Conservation (phyloP, 169 alveolate genomes). For the Fabrea salina region DNA sequence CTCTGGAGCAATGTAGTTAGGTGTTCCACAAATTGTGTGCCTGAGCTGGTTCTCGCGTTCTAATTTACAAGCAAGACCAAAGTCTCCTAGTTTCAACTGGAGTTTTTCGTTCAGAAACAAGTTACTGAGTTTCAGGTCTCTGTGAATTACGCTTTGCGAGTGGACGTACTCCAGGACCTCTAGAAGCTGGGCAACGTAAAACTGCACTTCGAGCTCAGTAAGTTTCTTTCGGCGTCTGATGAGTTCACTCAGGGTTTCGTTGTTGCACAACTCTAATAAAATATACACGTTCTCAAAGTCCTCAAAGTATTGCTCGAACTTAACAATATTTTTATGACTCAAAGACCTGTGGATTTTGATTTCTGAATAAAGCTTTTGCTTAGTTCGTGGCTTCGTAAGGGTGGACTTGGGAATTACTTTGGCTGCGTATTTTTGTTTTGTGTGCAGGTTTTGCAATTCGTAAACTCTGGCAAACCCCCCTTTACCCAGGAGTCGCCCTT, state of each 20-base stretch:
- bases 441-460: constrained; percentile 62
- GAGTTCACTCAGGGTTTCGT: constrained; percentile 78
- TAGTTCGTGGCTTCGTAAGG: constrained; percentile 72
- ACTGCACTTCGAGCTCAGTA: constrained; percentile 72
- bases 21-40: constrained; percentile 85
- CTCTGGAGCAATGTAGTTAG: constrained; percentile 86
- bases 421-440: constrained; percentile 66
- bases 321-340: constrained; percentile 73
- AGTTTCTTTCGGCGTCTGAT: constrained; percentile 59
- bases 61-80: constrained; percentile 82
- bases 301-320: constrained; percentile 80
- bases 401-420: constrained; percentile 78
- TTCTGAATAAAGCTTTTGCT: constrained; percentile 70
- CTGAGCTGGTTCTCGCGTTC: constrained; percentile 77
- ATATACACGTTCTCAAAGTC: constrained; percentile 83
- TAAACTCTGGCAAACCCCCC: constrained; percentile 83
- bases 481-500: constrained; percentile 61
- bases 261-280: constrained; percentile 78
- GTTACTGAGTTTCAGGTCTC: constrained; percentile 86
- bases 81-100: constrained; percentile 82
- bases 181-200: constrained; percentile 68
- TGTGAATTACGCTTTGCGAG: constrained; percentile 75
- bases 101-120: constrained; percentile 77
- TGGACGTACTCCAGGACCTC: constrained; percentile 80
- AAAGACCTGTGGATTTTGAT: constrained; percentile 76